phyloP scores from a whole-genome alignment of 2,329 filamentous ascomycete species.

The Cladosporium sp. region DNA sequence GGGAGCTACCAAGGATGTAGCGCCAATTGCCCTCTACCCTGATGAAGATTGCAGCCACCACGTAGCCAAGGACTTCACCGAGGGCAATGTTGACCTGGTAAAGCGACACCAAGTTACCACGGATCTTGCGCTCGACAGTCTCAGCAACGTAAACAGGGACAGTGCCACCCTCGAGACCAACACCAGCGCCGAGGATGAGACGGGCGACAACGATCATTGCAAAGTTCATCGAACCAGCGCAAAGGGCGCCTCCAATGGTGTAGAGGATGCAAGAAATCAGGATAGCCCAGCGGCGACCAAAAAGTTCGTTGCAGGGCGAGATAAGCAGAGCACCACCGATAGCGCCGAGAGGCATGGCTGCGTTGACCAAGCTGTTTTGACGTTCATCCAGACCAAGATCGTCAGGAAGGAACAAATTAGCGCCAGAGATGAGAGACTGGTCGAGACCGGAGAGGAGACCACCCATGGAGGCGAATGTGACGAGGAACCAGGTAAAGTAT shows the following conservation, averaged over 20 bases:
- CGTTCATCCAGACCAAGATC: slow-evolving; percentile 49
- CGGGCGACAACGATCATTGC: slow-evolving; percentile 65
- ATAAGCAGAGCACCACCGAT: slow-evolving; percentile 64
- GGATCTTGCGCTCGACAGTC: slow-evolving; percentile 59
- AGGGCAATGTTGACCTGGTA: slow-evolving; percentile 74
- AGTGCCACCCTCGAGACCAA: slow-evolving; percentile 67
- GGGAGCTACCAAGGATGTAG: slow-evolving; percentile 65
- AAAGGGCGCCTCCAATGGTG: slow-evolving; percentile 62
- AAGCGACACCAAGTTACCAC: slow-evolving; percentile 66
- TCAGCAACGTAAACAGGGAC: slow-evolving; percentile 71
- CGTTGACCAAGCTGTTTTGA: slow-evolving; percentile 61
- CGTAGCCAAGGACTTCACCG: slow-evolving; percentile 67
- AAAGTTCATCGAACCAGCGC: slow-evolving; percentile 62
- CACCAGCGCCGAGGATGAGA: slow-evolving; percentile 63
- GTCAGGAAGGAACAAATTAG: slow-evolving; percentile 58
- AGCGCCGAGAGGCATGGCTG: slow-evolving; percentile 65
- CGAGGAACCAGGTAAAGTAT: slow-evolving; percentile 61
- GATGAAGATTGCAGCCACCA: slow-evolving; percentile 66
- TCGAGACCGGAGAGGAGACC: slow-evolving; percentile 66
- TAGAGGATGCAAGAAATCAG: slow-evolving; percentile 64
- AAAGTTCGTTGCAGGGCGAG: slow-evolving; percentile 59
- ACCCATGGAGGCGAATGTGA: slow-evolving; percentile 69
- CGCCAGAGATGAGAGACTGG: slow-evolving; percentile 66
- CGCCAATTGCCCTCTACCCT: slow-evolving; percentile 65
- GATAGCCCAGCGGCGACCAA: slow-evolving; percentile 62